A percentile compares a stretch with the other conserved stretches of the same genome.
Evolutionary conservation across 1,139 yeast genomes (phyloP).

Genomic region (Yamadazyma triangularis): DNA sequence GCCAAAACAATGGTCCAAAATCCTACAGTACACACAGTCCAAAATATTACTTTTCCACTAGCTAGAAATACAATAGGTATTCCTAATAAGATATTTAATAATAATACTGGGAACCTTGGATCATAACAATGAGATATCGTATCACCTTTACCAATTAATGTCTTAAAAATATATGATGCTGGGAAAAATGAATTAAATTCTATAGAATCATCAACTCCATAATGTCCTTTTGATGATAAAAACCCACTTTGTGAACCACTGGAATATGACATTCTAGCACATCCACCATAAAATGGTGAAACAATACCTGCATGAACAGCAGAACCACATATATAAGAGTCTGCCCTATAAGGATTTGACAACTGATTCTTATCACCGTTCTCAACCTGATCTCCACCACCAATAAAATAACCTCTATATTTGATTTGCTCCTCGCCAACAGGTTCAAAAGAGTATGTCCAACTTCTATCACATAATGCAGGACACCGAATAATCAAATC

Average conservation of each 20-base stretch:
- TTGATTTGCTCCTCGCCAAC: slow-evolving; percentile 68
- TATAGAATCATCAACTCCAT: slow-evolving; percentile 53
- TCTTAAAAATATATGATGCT: slow-evolving; percentile 58
- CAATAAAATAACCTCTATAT: slow-evolving; percentile 70
- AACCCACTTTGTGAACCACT: slow-evolving; percentile 52
- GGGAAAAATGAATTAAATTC: slow-evolving; percentile 72
- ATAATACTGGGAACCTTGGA: slow-evolving; percentile 55
- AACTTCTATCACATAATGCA: slow-evolving; percentile 77
- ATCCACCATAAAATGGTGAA: slow-evolving; percentile 76
- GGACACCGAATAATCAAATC: slow-evolving; percentile 76
- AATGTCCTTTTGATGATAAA: slow-evolving; percentile 40
- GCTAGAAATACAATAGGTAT: slow-evolving; percentile 55
- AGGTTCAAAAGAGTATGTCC: slow-evolving; percentile 73
- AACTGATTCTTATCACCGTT: slow-evolving; percentile 18
- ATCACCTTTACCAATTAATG: slow-evolving; percentile 7
- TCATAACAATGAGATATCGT: slow-evolving; percentile 54
- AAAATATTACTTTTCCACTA: slow-evolving; percentile 53
- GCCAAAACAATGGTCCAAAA: slow-evolving; percentile 83
- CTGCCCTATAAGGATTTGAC: slow-evolving; percentile 73
- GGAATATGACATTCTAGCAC: slow-evolving; percentile 58
- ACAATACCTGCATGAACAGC: slow-evolving; percentile 83
- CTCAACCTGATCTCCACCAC: slow-evolving; percentile 49
- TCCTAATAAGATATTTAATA: slow-evolving; percentile 56
- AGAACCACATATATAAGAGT: slow-evolving; percentile 85
- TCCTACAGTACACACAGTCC: slow-evolving; percentile 64